A percentile compares a stretch with the other conserved stretches of the same genome.
phyloP scores from a whole-genome alignment of 805 yeast genomes.

The Saturnispora quitensis region DNA sequence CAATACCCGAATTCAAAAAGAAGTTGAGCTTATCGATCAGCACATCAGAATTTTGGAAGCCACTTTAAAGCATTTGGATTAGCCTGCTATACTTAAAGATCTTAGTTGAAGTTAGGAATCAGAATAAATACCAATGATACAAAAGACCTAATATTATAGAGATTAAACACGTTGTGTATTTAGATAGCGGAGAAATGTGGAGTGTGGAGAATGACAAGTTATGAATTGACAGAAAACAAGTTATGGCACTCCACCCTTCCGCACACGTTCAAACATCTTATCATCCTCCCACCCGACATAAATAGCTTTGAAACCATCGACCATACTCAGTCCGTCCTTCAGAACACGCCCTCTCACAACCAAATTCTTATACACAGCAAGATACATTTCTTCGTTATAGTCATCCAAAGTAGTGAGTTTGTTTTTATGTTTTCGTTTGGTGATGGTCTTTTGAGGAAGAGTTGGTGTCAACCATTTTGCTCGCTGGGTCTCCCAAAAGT shows the following conservation, averaged over 20 bases:
- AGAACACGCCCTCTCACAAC: constrained; percentile 63
- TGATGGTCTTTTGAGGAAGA: neutral
- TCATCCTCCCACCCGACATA: constrained; percentile 80
- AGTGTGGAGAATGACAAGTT: neutral
- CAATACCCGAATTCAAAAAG: constrained; percentile 32
- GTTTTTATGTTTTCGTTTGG: constrained; percentile 3
- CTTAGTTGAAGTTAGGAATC: neutral
- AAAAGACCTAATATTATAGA: neutral
- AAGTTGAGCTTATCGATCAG: constrained; percentile 65
- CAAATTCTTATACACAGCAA: constrained; percentile 56
- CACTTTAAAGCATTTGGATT: constrained; percentile 34
- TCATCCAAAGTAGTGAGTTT: constrained; percentile 28
- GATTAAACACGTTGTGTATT: neutral
- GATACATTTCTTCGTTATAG: constrained; percentile 31
- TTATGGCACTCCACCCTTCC: constrained; percentile 12
- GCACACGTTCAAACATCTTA: constrained; percentile 45
- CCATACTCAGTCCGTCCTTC: constrained; percentile 61
- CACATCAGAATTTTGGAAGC: constrained; percentile 62
- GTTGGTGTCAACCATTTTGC: constrained; percentile 52
- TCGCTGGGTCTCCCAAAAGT: constrained; percentile 64
- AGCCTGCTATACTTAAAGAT: neutral
- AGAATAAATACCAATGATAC: neutral
- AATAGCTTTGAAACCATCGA: constrained; percentile 61
- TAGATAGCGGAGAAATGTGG: neutral
- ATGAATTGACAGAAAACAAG: neutral